Percentiles rank a stretch among this genome's conserved stretches.
phyloP scores from a whole-genome alignment of 108 stramenopile species.

The Cylindrotheca fusiformis region DNA sequence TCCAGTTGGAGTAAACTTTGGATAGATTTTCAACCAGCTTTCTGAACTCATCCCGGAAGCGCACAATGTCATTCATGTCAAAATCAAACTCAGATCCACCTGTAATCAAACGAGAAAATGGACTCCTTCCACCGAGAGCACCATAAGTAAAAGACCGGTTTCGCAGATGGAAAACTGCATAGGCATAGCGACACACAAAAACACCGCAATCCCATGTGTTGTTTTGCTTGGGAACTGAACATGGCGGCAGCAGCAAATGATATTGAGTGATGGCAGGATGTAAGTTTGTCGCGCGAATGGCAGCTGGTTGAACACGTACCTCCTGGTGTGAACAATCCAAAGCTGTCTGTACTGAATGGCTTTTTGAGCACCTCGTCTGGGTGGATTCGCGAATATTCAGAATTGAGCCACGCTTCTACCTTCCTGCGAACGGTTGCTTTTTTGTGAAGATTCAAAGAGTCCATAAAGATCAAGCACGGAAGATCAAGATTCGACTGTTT shows the following conservation, averaged over 20 bases:
- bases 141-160: constrained; percentile 33
- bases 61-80: constrained; percentile 60
- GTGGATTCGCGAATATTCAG: constrained; percentile 63
- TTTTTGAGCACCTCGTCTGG: background rate
- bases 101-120: constrained; percentile 41
- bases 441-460: constrained; percentile 74
- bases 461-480: constrained; percentile 74
- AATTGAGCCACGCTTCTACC: constrained; percentile 71
- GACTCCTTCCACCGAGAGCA: constrained; percentile 8
- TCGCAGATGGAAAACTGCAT: constrained; percentile 58
- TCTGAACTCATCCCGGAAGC: constrained; percentile 60
- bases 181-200: constrained; percentile 86
- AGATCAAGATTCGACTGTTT: constrained; percentile 14
- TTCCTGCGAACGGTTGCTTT: constrained; percentile 40
- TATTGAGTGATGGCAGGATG: constrained; percentile 2
- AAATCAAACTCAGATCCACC: constrained; percentile 56
- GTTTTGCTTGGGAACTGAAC: constrained; percentile 76
- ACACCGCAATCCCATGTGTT: constrained; percentile 90
- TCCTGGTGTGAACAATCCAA: constrained; percentile 57
- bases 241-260: background rate
- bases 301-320: constrained; percentile 35
- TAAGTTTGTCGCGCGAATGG: background rate
- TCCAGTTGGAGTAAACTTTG: constrained; percentile 24
- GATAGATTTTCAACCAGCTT: constrained; percentile 49
- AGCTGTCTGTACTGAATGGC: constrained; percentile 34